Evolutionary conservation across 164 flowering plant genomes (phyloP).

Genomic region (Tetrastigma voinierianum): DNA sequence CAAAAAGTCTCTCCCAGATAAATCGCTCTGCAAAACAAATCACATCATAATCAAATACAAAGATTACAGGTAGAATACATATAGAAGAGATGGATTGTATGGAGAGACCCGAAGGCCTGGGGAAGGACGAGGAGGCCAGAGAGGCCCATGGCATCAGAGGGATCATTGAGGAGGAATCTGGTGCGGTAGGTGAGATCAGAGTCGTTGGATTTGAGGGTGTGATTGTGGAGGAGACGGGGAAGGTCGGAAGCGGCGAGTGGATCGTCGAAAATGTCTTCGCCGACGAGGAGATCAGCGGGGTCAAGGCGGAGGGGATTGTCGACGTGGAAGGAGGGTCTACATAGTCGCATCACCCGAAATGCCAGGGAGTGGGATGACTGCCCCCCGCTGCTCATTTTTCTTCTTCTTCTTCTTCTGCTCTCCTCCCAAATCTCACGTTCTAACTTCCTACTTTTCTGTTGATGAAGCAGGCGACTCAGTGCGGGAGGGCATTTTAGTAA

Average conservation of each 20-base stretch:
- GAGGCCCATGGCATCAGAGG: conserved; percentile 73
- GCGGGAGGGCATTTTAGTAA: too few species aligned
- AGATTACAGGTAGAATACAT: background rate
- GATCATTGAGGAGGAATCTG: conserved; percentile 60
- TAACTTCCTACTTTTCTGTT: background rate
- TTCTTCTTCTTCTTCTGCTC: background rate
- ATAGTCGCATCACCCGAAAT: conserved; percentile 92
- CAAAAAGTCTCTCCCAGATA: conserved; percentile 97
- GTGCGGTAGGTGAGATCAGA: conserved; percentile 66
- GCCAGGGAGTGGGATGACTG: conserved; percentile 78
- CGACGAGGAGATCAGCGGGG: conserved; percentile 76
- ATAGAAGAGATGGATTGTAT: conserved; percentile 6
- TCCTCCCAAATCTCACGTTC: background rate
- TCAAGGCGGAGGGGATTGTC: conserved; percentile 73
- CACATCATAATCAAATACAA: background rate
- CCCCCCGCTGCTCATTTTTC: conserved; percentile 39
- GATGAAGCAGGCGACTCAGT: too few species aligned
- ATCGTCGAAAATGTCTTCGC: conserved; percentile 81
- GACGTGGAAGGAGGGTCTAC: conserved; percentile 81
- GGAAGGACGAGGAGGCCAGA: conserved; percentile 93
- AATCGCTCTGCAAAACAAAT: conserved; percentile 60
- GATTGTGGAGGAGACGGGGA: conserved; percentile 37
- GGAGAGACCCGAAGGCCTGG: conserved; percentile 78
- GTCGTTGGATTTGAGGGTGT: conserved; percentile 14
- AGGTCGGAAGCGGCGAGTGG: conserved; percentile 44